These are phyloP conservation scores for Eustoma russellianum DNA, from an alignment of 257 asterid species.

Conservation along the genomic window DNA sequence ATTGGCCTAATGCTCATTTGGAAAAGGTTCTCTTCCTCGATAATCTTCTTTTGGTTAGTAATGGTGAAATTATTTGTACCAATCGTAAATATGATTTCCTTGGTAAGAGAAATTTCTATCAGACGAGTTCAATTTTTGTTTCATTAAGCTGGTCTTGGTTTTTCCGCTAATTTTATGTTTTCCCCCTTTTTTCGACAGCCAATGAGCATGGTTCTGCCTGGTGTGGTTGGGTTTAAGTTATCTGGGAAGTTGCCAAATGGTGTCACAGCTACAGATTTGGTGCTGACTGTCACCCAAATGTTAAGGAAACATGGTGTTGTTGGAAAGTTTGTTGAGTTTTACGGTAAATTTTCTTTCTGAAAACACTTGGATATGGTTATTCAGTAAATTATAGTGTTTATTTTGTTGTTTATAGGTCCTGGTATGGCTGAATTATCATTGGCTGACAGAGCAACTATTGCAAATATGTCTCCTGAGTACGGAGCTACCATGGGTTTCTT, in stretches of 20 bases:
- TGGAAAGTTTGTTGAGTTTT: conserved; percentile 72
- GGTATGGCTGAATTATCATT: conserved; percentile 74
- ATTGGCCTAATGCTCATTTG: too few relatives aligned
- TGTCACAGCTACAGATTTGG: conserved; percentile 90
- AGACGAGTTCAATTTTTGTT: neutral
- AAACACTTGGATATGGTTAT: conserved; percentile 1
- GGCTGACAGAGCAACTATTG: conserved; percentile 93
- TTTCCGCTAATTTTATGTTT: neutral
- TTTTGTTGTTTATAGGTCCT: conserved; percentile 34
- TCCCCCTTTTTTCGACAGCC: conserved; percentile 38
- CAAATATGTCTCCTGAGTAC: conserved; percentile 95
- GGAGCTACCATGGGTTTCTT: conserved; percentile 99
- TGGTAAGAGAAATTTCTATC: too few relatives aligned
- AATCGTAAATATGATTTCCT: neutral
- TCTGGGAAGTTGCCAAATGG: conserved; percentile 76
- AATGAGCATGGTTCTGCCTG: conserved; percentile 96
- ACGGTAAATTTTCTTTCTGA: conserved; percentile 33
- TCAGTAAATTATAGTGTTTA: neutral
- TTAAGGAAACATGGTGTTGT: conserved; percentile 89
- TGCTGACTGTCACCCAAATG: conserved; percentile 79
- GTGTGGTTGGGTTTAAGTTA: conserved; percentile 85
- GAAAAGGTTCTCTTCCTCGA: neutral
- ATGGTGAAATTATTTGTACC: neutral
- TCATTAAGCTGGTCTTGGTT: too few relatives aligned
- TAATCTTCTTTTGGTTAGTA: neutral